These are phyloP conservation scores for Malbranchea cinnamomea DNA, from an alignment of 2,329 filamentous ascomycete species.

Conservation along the genomic window DNA sequence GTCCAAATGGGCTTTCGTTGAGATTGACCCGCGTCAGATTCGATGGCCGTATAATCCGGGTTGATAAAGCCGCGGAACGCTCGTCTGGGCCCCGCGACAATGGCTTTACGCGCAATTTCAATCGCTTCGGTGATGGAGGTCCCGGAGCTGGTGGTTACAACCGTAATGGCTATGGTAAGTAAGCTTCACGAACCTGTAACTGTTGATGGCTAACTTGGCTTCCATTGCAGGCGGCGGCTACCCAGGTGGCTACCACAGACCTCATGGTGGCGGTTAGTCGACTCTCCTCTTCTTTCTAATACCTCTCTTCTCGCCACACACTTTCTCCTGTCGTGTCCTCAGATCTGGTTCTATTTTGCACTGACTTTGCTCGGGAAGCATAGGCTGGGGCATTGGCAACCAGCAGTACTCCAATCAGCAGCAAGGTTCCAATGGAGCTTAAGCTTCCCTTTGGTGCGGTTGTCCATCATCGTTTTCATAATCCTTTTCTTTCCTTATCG, in stretches of 20 bases:
- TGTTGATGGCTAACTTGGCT: constrained; percentile 2
- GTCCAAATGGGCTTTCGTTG: constrained; percentile 10
- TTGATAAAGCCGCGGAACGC: constrained; percentile 86
- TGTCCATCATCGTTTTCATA: too few species aligned
- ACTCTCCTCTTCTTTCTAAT: neutral
- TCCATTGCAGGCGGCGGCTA: constrained; percentile 10
- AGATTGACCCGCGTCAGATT: constrained; percentile 43
- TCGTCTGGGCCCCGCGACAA: constrained; percentile 46
- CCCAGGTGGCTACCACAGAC: constrained; percentile 16
- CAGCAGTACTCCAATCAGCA: constrained; percentile 6
- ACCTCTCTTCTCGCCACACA: neutral
- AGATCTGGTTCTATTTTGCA: neutral
- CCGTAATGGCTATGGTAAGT: constrained; percentile 20
- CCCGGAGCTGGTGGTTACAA: constrained; percentile 15
- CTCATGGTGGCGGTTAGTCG: constrained; percentile 15
- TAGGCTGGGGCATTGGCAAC: constrained; percentile 8
- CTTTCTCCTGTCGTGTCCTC: neutral
- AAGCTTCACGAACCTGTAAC: constrained; percentile 1
- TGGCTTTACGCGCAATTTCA: constrained; percentile 32
- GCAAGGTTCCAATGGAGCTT: too few species aligned
- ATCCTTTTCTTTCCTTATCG: too few species aligned
- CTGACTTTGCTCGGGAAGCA: too few species aligned
- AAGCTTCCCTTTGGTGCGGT: too few species aligned
- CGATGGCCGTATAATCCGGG: constrained; percentile 84
- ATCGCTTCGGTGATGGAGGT: constrained; percentile 22